These are phyloP conservation scores for Phlebopus sp. DNA, from an alignment of 1,284 basidiomycete species.

Conservation along the genomic window DNA sequence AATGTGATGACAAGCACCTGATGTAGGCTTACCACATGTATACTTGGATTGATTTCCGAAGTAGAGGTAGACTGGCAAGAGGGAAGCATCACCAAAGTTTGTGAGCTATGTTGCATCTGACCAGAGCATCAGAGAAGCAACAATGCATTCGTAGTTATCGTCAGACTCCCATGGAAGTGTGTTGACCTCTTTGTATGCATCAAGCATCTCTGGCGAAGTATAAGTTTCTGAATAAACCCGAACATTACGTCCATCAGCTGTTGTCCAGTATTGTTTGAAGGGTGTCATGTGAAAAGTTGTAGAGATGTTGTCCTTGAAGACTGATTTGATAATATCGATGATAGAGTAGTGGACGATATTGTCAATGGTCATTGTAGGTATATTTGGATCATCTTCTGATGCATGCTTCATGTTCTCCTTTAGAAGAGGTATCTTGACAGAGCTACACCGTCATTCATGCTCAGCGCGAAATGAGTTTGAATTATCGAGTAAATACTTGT, in stretches of 20 bases:
- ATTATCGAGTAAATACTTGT: too few relatives aligned
- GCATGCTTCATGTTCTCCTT: too few relatives aligned
- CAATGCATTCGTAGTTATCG: conserved; percentile 14
- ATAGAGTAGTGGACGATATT: too few relatives aligned
- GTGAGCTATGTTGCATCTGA: conserved; percentile 31
- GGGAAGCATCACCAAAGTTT: too few relatives aligned
- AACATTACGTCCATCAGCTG: neutral
- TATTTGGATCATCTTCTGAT: too few relatives aligned
- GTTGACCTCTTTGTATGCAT: conserved; percentile 17
- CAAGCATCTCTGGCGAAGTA: conserved; percentile 13
- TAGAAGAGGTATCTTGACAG: too few relatives aligned
- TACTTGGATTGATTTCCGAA: conserved; percentile 30
- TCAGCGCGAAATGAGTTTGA: too few relatives aligned
- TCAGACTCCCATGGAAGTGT: conserved; percentile 9
- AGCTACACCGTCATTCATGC: too few relatives aligned
- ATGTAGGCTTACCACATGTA: conserved; percentile 8
- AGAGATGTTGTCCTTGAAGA: too few relatives aligned
- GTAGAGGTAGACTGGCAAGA: conserved; percentile 33
- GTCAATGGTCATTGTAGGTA: too few relatives aligned
- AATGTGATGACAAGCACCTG: conserved; percentile 26
- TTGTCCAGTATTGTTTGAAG: conserved; percentile 19
- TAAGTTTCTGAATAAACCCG: conserved; percentile 19
- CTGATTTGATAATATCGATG: too few relatives aligned
- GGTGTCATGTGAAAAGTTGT: too few relatives aligned
- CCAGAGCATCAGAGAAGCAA: conserved; percentile 29